Evolutionary conservation across 1,284 basidiomycete species (phyloP).

Genomic region (Irpex sp.): DNA sequence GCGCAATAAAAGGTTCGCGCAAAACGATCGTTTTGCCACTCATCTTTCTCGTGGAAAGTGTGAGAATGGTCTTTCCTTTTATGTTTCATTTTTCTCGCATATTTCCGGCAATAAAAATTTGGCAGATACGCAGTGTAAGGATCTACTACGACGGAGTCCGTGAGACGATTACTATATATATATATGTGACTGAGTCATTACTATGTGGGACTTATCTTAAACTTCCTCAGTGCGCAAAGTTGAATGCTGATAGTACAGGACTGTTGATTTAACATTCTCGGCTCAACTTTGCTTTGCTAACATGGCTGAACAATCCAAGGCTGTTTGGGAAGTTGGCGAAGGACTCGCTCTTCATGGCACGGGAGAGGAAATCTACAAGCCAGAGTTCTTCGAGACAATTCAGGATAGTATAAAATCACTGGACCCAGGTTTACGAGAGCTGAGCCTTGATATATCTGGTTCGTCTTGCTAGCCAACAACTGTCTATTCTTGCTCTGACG

Average conservation of each 20-base stretch:
- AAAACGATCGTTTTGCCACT: no score
- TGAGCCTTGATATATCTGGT: conserved; percentile 69
- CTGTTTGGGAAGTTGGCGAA: background rate
- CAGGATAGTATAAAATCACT: conserved; percentile 48
- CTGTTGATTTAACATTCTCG: no score
- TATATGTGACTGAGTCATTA: background rate
- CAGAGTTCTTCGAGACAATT: conserved; percentile 44
- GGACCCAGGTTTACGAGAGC: conserved; percentile 42
- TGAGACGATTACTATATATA: no score
- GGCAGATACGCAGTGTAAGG: conserved; percentile 13
- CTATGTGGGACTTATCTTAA: no score
- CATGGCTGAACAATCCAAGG: background rate
- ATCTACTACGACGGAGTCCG: no score
- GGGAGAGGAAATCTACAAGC: conserved; percentile 14
- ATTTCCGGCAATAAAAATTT: no score
- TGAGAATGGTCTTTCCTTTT: no score
- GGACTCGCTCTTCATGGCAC: background rate
- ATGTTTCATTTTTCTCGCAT: no score
- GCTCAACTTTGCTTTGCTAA: background rate
- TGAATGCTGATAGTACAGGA: no score
- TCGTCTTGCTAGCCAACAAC: background rate
- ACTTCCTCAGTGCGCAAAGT: no score
- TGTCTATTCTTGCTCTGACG: background rate
- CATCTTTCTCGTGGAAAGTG: no score
- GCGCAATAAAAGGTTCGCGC: no score